These are phyloP conservation scores for Stemphylium vesicarium DNA, from an alignment of 2,329 filamentous ascomycete genomes.

Conservation along the genomic window DNA sequence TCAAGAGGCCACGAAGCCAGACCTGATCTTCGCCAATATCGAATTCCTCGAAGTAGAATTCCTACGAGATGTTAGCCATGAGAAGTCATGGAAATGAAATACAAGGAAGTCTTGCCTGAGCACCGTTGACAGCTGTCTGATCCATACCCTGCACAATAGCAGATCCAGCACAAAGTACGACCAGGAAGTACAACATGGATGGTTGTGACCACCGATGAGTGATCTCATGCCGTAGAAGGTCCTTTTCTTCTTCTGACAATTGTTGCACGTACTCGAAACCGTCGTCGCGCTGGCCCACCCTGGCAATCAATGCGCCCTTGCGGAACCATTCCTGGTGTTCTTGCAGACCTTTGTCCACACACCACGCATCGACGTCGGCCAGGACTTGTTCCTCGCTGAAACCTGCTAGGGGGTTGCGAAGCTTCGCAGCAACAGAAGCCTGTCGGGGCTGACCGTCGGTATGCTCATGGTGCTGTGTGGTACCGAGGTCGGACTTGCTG, in stretches of 20 bases:
- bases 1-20: slow-evolving; percentile 39
- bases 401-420: slow-evolving; percentile 63
- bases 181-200: slow-evolving; percentile 67
- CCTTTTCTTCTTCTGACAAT: slow-evolving; percentile 62
- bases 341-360: slow-evolving; percentile 55
- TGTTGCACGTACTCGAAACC: slow-evolving; percentile 57
- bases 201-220: slow-evolving; percentile 74
- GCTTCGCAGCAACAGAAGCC: slow-evolving; percentile 36
- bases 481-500: slow-evolving; percentile 31
- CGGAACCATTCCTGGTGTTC: slow-evolving; percentile 58
- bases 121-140: slow-evolving; percentile 44
- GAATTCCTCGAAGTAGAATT: slow-evolving; percentile 41
- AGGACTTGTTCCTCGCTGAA: slow-evolving; percentile 61
- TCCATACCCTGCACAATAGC: slow-evolving; percentile 70
- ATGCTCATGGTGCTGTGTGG: slow-evolving; percentile 30
- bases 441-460: slow-evolving; percentile 21
- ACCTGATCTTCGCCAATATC: slow-evolving; percentile 31
- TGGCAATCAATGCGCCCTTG: slow-evolving; percentile 59
- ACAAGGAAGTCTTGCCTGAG: slow-evolving; percentile 23
- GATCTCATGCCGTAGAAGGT: slow-evolving; percentile 65
- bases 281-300: slow-evolving; percentile 54
- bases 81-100: not conserved
- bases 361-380: slow-evolving; percentile 62
- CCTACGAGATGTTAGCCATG: slow-evolving; percentile 12
- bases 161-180: slow-evolving; percentile 70